Evolutionary conservation across 257 asterid species (phyloP), one percentile per base, ranked within the genome.

Genomic region (Misopates orontium): DNA sequence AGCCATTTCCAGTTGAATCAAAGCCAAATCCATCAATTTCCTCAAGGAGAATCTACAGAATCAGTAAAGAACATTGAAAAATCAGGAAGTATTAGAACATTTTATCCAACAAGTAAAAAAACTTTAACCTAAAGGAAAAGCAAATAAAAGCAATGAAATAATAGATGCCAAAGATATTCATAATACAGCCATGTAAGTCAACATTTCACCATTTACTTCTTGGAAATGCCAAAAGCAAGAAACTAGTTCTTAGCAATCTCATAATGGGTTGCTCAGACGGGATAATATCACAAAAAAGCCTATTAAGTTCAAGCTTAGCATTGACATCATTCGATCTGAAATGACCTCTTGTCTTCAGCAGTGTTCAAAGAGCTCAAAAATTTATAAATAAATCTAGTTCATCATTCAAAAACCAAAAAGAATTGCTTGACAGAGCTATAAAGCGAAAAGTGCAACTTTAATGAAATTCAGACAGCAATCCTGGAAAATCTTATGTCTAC

Each of bases 11-110:
- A 4, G 96, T 86, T 40, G 42, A 36, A 36, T 36, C 42, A 36
- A 9, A 3, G 68, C 79, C 86, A 78, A 52, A 77, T 53, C 77
- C 85, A 82, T 86, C 83, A 72, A 80, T 84, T 84, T 94, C 97
- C 67, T 94, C 97, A 69, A 94, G 87, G 72, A 94, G 95, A 79
- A 94, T 84, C 99, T 93, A 75, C 53, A 80, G 62, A 42, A 66
- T 64, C 56, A 67, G 57, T n/a, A 48, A 17, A 57, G 3, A 21
- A 68, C 68, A 28, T 28, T 28, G 36, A 28, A 3, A 65, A 67
- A 47, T 16, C 54, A 49, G 39, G 13, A 39, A 13, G 13, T 15
- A 15, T 24, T 42, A 24, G 64, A 41, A 28, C 48, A 18, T 73
- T 36, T 60, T 23, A 49, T 36, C 8, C 11, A 56, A 28, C 18